phyloP scores from a whole-genome alignment of 1,284 basidiomycete species.

The Wolfiporia cocos region DNA sequence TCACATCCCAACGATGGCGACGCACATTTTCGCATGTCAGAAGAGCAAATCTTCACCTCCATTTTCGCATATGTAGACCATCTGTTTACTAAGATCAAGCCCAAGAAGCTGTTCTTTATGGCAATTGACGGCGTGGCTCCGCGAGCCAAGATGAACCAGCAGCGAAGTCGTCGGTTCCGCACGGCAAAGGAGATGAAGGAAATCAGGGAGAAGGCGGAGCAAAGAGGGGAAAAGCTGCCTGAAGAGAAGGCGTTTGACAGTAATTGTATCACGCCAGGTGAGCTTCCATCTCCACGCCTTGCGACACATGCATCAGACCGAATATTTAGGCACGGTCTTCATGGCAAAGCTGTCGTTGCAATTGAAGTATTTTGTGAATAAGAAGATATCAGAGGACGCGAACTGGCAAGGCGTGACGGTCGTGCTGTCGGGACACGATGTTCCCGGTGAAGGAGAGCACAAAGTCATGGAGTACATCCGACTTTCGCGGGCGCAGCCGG shows the following conservation, averaged over 20 bases:
- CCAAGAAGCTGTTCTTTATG: constrained; percentile 96
- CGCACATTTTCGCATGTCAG: constrained; percentile 91
- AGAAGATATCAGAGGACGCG: constrained; percentile 94
- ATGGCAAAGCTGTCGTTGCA: constrained; percentile 91
- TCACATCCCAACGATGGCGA: constrained; percentile 94
- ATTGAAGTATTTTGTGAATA: constrained; percentile 93
- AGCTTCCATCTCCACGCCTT: constrained; percentile 22
- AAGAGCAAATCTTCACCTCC: constrained; percentile 95
- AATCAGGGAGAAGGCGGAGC: constrained; percentile 78
- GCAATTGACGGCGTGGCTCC: constrained; percentile 98
- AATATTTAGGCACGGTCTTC: constrained; percentile 77
- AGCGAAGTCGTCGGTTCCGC: constrained; percentile 89
- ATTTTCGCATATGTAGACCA: constrained; percentile 98
- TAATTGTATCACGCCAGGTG: constrained; percentile 98
- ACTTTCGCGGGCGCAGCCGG: constrained; percentile 87
- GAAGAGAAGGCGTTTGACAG: constrained; percentile 96
- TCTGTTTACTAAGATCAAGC: constrained; percentile 95
- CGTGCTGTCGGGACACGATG: constrained; percentile 96
- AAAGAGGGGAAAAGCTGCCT: constrained; percentile 88
- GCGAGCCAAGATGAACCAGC: constrained; percentile 99
- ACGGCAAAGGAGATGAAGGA: constrained; percentile 94
- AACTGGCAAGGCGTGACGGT: constrained; percentile 92
- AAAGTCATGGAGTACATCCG: constrained; percentile 99
- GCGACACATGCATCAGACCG: not conserved
- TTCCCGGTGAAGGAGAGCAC: constrained; percentile 98